A percentile compares a stretch with the other conserved stretches of the same genome.
Conservation (phyloP, 2,329 filamentous ascomycete species). For the Aspergillus sp. region DNA sequence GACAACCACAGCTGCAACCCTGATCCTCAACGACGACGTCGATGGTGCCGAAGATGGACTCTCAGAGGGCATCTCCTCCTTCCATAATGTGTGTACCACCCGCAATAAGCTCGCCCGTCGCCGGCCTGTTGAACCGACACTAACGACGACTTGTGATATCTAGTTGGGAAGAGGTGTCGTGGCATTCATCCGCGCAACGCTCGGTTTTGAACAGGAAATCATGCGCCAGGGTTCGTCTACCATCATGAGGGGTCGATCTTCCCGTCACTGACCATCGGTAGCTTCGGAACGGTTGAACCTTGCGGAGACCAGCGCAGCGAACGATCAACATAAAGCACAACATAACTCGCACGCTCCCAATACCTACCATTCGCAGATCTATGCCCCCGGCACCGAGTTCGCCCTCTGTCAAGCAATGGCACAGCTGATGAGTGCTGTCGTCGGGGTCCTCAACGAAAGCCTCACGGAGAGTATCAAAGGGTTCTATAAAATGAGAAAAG, state of each 20-base stretch:
- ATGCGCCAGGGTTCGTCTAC: conserved; percentile 66
- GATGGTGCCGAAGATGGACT: conserved; percentile 75
- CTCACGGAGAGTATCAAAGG: conserved; percentile 86
- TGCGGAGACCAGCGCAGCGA: conserved; percentile 73
- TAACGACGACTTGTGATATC: conserved; percentile 7
- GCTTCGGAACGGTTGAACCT: conserved; percentile 70
- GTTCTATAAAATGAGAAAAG: conserved; percentile 90
- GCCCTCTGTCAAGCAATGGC: conserved; percentile 79
- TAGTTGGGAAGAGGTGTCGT: conserved; percentile 77
- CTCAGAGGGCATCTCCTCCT: conserved; percentile 73
- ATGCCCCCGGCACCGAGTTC: conserved; percentile 82
- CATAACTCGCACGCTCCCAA: conserved; percentile 56
- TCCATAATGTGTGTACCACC: conserved; percentile 64
- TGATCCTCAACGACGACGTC: conserved; percentile 89
- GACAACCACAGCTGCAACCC: conserved; percentile 53
- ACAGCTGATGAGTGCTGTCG: conserved; percentile 84
- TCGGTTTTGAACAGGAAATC: conserved; percentile 88
- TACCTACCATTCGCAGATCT: conserved; percentile 62
- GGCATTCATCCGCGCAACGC: conserved; percentile 78
- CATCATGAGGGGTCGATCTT: conserved; percentile 2
- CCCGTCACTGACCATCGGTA: conserved; percentile 28
- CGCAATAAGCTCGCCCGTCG: not conserved
- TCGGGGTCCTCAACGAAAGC: conserved; percentile 88
- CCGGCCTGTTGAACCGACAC: conserved; percentile 5
- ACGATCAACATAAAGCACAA: conserved; percentile 73